A percentile compares a stretch with the other conserved stretches of the same genome.
These are phyloP conservation scores for Penicillium sp. DNA, from an alignment of 2,329 filamentous ascomycete species.

Conservation along the genomic window DNA sequence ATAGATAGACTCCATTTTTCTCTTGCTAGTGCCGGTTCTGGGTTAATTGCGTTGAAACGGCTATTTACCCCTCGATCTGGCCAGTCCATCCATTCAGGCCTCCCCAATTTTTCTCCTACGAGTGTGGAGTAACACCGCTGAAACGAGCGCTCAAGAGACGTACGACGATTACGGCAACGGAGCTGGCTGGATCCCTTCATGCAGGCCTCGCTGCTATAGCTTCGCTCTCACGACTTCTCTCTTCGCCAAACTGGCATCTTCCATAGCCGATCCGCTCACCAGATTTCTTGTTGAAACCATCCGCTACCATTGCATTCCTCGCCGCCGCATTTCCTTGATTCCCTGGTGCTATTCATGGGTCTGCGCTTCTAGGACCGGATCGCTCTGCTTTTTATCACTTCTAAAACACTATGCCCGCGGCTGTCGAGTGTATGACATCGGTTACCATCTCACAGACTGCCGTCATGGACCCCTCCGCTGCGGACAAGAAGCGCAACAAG, in stretches of 20 bases:
- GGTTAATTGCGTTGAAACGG: slow-evolving; percentile 26
- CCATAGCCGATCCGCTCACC: slow-evolving; percentile 13
- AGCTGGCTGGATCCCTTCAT: background rate
- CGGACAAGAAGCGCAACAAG: slow-evolving; percentile 82
- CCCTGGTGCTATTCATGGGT: slow-evolving; percentile 33
- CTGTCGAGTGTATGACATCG: slow-evolving; percentile 39
- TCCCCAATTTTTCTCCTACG: slow-evolving; percentile 15
- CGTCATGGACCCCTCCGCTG: slow-evolving; percentile 45
- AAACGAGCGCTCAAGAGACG: slow-evolving; percentile 21
- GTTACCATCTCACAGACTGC: slow-evolving; percentile 38
- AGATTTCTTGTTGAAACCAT: slow-evolving; percentile 1
- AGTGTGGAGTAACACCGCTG: slow-evolving; percentile 27
- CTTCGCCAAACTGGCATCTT: slow-evolving; percentile 12
- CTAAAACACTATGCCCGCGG: slow-evolving; percentile 45
- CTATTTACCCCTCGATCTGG: slow-evolving; percentile 15
- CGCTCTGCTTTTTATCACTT: slow-evolving; percentile 23
- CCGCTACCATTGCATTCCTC: background rate
- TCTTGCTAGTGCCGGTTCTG: slow-evolving; percentile 18
- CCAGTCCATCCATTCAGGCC: slow-evolving; percentile 15
- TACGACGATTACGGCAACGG: slow-evolving; percentile 11
- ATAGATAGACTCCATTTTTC: slow-evolving; percentile 10
- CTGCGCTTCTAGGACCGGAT: slow-evolving; percentile 24
- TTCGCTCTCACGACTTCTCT: slow-evolving; percentile 7
- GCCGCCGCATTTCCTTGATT: background rate
- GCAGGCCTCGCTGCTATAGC: background rate